Percentiles rank a stretch among this genome's conserved stretches.
Evolutionary conservation across 2,329 filamentous ascomycete genomes (phyloP).

Genomic region (Fusarium siculi): DNA sequence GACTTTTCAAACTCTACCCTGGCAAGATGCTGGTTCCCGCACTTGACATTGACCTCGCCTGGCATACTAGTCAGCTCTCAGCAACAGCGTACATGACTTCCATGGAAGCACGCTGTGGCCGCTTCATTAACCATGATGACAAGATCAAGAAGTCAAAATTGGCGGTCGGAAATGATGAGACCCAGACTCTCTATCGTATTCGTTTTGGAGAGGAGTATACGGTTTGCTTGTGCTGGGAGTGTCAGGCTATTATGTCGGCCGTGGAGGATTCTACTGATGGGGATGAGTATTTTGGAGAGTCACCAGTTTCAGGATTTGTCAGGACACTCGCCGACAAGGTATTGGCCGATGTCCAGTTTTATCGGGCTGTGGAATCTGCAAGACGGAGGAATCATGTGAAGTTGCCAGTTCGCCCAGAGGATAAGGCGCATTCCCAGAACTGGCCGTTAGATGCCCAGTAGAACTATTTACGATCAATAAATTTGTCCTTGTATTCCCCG

Average conservation of each 20-base stretch:
- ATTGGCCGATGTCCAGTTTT: conserved; percentile 11
- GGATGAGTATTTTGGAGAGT: not conserved
- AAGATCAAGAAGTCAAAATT: conserved; percentile 28
- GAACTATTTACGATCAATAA: not conserved
- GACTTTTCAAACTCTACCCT: conserved; percentile 51
- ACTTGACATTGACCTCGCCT: conserved; percentile 54
- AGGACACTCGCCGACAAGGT: conserved; percentile 1
- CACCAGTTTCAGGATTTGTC: not conserved
- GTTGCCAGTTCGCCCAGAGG: conserved; percentile 6
- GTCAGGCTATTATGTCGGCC: conserved; percentile 32
- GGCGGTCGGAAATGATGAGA: conserved; percentile 18
- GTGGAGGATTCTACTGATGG: conserved; percentile 15
- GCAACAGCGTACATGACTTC: conserved; percentile 41
- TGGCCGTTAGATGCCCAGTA: not conserved
- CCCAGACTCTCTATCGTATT: conserved; percentile 26
- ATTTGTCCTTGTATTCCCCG: not conserved
- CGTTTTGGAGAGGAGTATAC: conserved; percentile 32
- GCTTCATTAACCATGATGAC: conserved; percentile 45
- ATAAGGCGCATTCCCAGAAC: not conserved
- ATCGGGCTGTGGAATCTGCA: conserved; percentile 27
- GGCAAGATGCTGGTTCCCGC: conserved; percentile 51
- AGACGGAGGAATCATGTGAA: conserved; percentile 25
- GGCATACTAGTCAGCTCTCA: conserved; percentile 56
- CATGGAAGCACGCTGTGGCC: conserved; percentile 26
- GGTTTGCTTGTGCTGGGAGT: conserved; percentile 38